phyloP scores from a whole-genome alignment of 1,139 yeast genomes.

The Hemisphaericaspora lyxosophila region DNA sequence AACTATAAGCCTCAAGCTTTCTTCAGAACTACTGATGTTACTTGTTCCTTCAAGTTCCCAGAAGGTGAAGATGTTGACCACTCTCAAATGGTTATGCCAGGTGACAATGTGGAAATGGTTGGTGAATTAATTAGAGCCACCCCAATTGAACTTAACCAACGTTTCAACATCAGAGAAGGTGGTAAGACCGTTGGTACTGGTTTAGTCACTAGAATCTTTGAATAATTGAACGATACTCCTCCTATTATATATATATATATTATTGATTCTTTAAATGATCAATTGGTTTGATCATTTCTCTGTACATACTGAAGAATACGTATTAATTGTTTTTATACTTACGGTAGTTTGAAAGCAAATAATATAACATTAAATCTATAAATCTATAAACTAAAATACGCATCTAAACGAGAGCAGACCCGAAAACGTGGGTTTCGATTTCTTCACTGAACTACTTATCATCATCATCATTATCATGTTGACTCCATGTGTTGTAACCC shows the following conservation, averaged over 20 bases:
- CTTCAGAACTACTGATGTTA: constrained; percentile 94
- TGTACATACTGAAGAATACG: constrained; percentile 6
- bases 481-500: no score
- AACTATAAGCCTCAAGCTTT: constrained; percentile 98
- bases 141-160: constrained; percentile 93
- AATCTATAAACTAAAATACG: no score
- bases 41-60: constrained; percentile 90
- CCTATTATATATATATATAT: not conserved
- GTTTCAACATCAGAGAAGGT: constrained; percentile 99
- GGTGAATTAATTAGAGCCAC: constrained; percentile 89
- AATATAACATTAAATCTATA: no score
- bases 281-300: constrained; percentile 1
- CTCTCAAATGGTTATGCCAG: constrained; percentile 92
- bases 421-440: no score
- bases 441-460: no score
- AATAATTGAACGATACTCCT: constrained; percentile 33
- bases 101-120: constrained; percentile 97
- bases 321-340: constrained; percentile 1
- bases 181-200: constrained; percentile 99
- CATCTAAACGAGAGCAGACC: no score
- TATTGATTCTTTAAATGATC: constrained; percentile 2
- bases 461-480: no score
- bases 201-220: constrained; percentile 89
- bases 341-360: no score
- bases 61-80: constrained; percentile 79